A percentile compares a stretch with the other conserved stretches of the same genome.
These are phyloP conservation scores for Sclerotinia sclerotiorum DNA, from an alignment of 2,329 filamentous ascomycete species.

Conservation along the genomic window DNA sequence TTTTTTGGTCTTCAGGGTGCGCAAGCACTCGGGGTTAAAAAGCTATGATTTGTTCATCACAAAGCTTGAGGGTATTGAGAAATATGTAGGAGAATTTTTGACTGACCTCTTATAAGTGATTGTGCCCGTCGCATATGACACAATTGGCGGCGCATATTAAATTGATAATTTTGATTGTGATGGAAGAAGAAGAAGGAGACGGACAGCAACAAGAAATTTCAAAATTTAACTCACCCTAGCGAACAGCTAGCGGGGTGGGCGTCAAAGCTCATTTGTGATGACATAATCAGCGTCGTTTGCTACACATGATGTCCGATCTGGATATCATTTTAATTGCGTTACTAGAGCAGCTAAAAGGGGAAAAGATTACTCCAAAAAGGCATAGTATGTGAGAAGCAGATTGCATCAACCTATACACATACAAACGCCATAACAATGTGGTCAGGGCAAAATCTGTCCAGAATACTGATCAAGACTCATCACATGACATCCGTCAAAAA, in stretches of 20 bases:
- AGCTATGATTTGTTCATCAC: slow-evolving; percentile 43
- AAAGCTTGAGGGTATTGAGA: slow-evolving; percentile 26
- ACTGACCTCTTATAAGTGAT: slow-evolving; percentile 33
- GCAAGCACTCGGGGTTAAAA: slow-evolving; percentile 44
- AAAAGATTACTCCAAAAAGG: not conserved
- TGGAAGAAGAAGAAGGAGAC: too few species aligned
- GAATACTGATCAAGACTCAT: slow-evolving; percentile 71
- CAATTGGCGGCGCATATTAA: not conserved
- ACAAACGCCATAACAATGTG: not conserved
- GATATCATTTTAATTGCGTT: too few species aligned
- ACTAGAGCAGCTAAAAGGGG: not conserved
- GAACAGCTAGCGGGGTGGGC: not conserved
- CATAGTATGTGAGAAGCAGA: not conserved
- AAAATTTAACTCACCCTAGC: not conserved
- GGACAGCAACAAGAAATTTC: not conserved
- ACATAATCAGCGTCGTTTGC: not conserved
- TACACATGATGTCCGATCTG: not conserved
- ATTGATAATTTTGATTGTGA: not conserved
- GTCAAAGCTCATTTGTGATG: not conserved
- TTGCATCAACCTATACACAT: not conserved
- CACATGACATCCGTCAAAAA: slow-evolving; percentile 83
- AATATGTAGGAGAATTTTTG: slow-evolving; percentile 23
- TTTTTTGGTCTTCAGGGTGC: slow-evolving; percentile 44
- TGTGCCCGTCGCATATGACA: too few species aligned
- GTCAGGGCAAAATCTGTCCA: slow-evolving; percentile 1